Conservation (phyloP, 2,329 filamentous ascomycete genomes). For the Aureobasidium sp. region DNA sequence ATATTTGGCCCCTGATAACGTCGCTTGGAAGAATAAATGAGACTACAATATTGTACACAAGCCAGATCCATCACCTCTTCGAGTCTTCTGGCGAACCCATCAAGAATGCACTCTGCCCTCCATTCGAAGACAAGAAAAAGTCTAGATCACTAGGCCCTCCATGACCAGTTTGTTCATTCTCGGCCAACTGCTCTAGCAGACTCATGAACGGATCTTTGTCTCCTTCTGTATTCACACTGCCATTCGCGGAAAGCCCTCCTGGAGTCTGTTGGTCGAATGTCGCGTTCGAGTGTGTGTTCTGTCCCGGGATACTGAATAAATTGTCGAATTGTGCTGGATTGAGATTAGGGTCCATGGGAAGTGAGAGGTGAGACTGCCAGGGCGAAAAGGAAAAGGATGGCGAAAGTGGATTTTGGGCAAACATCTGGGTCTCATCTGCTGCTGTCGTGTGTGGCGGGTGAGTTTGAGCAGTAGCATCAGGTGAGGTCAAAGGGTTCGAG, state of each 20-base stretch:
- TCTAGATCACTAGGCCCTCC: conserved; percentile 68
- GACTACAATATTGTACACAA: not conserved
- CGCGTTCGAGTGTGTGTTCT: not conserved
- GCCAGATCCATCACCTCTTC: not conserved
- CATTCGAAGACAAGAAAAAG: conserved; percentile 53
- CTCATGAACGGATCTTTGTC: conserved; percentile 78
- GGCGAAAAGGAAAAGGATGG: conserved; percentile 32
- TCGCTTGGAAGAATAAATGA: not conserved
- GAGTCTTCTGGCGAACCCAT: not conserved
- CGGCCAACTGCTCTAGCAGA: conserved; percentile 70
- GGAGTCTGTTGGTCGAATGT: conserved; percentile 36
- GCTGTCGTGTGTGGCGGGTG: not conserved
- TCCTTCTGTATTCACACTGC: conserved; percentile 33
- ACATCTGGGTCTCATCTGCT: conserved; percentile 16
- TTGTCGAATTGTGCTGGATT: conserved; percentile 17
- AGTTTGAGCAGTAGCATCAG: not conserved
- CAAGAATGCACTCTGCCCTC: not conserved
- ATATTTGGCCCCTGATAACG: not conserved
- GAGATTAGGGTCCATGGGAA: conserved; percentile 5
- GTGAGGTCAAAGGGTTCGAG: not conserved
- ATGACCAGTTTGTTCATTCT: conserved; percentile 59
- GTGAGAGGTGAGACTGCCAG: conserved; percentile 15
- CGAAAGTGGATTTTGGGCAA: conserved; percentile 31
- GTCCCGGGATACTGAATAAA: conserved; percentile 18
- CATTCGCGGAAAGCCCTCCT: conserved; percentile 33